phyloP scores from a whole-genome alignment of 2,329 filamentous ascomycete species.

The Claviceps sp. region DNA sequence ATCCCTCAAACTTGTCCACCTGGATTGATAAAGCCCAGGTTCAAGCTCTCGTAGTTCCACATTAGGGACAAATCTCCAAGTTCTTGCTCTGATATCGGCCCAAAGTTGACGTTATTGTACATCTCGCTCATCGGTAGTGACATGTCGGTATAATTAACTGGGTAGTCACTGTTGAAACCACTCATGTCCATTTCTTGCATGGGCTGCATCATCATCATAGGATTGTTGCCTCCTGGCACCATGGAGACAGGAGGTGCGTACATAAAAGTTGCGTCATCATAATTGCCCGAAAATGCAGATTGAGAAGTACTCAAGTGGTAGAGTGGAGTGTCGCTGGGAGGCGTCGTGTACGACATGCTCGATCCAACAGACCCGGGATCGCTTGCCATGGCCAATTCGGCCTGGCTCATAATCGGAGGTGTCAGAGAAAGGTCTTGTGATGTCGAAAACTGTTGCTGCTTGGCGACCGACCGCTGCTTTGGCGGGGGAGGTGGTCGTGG shows the following conservation, averaged over 20 bases:
- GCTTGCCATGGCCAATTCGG: not conserved
- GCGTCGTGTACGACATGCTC: constrained; percentile 4
- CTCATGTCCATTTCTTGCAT: constrained; percentile 1
- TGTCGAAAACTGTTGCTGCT: constrained; percentile 3
- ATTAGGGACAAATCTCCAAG: constrained; percentile 19
- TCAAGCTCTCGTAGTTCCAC: constrained; percentile 22
- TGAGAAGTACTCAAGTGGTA: constrained; percentile 1
- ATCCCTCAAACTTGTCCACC: not conserved
- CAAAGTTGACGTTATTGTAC: constrained; percentile 10
- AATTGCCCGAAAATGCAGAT: not conserved
- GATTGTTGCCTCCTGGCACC: not conserved
- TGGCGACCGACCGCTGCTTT: constrained; percentile 2
- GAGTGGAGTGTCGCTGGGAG: not conserved
- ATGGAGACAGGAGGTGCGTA: not conserved
- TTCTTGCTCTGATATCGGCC: constrained; percentile 19
- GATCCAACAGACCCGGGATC: constrained; percentile 1
- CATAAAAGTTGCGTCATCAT: not conserved
- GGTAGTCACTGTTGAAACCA: not conserved
- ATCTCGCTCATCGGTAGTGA: constrained; percentile 7
- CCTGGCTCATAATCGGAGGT: constrained; percentile 3
- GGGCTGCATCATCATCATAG: constrained; percentile 1
- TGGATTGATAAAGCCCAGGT: constrained; percentile 17
- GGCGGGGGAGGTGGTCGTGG: not conserved
- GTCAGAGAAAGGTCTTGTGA: constrained; percentile 5
- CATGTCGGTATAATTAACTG: constrained; percentile 5